Base-by-base conservation (phyloP, 768 basidiomycete genomes). In the Mycena polygramma region DNA sequence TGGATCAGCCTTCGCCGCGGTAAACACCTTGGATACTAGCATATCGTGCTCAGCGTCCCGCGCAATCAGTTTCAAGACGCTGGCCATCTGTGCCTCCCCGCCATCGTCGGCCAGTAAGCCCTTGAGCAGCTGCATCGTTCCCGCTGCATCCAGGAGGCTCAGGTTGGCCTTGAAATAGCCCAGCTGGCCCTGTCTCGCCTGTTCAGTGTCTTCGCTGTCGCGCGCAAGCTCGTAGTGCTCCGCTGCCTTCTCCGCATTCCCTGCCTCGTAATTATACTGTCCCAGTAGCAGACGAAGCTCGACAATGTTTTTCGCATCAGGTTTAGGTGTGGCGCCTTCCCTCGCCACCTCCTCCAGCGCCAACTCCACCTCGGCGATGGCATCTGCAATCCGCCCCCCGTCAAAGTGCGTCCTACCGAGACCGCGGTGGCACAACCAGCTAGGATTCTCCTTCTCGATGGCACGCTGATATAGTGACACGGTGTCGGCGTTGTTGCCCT, bases 311-410 rank as follows among this genome's bases (percentile, higher is more conserved):
- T 37, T 54, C 53, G 13, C 1, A 15, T 54, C 53, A 7, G 53
- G 53, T 17, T 54, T 36, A 19, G 53, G 53, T 17, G 20, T 54
- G 15, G 53, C 53, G 19, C 53, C 53, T 17, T 54, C 53, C 7
- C 4, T 7, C 19, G 17, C 53, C 36, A 17, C 35, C 53, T 54
- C 53, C 20, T 37, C 35, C 53, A 54, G 53, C 17, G 53, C 53
- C 53, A 36, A 35, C 20, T 54, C 53, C 53, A 54, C 53, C 19
- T 54, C 17, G 10, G 53, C 35, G 53, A 54, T 54, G 53, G 53
- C 53, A 30, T 54, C 17, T 30, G 36, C 0, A 17, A 35, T 54
- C 53, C 36, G 35, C 15, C 35, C 19, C 53, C 9, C 20, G 30
- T 30, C 53, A 19, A 54, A 54, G 20, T 54, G 19, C 11, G 53